These are phyloP conservation scores for Zanthoxylum bungeanum DNA, from an alignment of 345 rosid genomes.

Conservation along the genomic window DNA sequence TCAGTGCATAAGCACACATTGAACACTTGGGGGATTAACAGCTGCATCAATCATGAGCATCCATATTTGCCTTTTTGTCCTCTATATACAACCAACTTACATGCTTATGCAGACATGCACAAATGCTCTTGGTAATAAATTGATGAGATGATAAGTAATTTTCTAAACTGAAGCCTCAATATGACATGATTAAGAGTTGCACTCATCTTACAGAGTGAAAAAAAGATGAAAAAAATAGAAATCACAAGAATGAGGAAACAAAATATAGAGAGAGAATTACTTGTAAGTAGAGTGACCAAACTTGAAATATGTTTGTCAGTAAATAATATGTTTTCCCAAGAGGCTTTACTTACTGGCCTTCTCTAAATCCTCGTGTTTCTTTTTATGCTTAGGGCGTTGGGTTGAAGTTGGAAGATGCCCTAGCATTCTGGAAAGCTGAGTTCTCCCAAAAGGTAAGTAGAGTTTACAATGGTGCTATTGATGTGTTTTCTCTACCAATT, in stretches of 20 bases:
- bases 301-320: no score
- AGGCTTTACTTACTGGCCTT: background rate
- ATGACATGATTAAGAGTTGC: background rate
- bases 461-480: background rate
- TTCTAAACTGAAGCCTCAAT: background rate
- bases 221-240: background rate
- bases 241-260: background rate
- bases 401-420: conserved; percentile 86
- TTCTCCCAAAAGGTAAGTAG: conserved; percentile 70
- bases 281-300: background rate
- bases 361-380: background rate
- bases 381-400: conserved; percentile 67
- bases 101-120: background rate
- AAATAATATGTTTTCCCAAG: background rate
- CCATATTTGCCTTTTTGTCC: background rate
- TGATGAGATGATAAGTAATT: background rate
- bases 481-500: background rate
- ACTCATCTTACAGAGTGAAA: background rate
- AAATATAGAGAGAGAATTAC: background rate
- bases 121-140: background rate
- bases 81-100: background rate
- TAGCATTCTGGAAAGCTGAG: conserved; percentile 94
- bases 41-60: background rate
- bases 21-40: no score
- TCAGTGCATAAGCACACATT: background rate